Evolutionary conservation across 768 basidiomycete species (phyloP).

Genomic region (Calocybe cyanea): DNA sequence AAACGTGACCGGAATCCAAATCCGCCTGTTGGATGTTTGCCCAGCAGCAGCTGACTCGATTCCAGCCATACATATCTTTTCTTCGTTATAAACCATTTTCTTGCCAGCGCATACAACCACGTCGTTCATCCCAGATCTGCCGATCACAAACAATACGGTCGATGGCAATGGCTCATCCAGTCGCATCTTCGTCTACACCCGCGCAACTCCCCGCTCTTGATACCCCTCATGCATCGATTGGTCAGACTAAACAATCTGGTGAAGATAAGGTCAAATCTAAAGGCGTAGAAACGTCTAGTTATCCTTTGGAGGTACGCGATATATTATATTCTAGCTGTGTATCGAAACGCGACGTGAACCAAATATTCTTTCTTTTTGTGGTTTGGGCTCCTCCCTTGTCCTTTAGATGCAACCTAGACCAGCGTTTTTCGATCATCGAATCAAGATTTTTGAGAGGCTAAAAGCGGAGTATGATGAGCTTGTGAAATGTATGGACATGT

Average conservation of each 20-base stretch:
- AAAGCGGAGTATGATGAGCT: constrained; percentile 82
- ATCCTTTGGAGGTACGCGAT: constrained; percentile 62
- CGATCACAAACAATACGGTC: constrained; percentile 20
- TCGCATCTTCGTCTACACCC: constrained; percentile 53
- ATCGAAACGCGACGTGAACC: constrained; percentile 3
- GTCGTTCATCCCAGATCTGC: constrained; percentile 9
- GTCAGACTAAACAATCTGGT: constrained; percentile 27
- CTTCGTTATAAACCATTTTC: constrained; percentile 28
- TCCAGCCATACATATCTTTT: constrained; percentile 26
- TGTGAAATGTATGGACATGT: constrained; percentile 54
- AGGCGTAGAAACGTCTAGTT: constrained; percentile 33
- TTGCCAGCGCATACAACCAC: constrained; percentile 26
- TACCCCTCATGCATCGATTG: constrained; percentile 31
- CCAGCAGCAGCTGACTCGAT: constrained; percentile 27
- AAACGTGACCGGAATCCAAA: constrained; percentile 35
- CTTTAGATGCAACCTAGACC: constrained; percentile 78
- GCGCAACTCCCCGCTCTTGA: constrained; percentile 44
- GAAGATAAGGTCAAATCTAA: constrained; percentile 41
- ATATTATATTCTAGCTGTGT: not conserved
- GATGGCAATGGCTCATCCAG: constrained; percentile 50
- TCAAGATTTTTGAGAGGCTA: constrained; percentile 85
- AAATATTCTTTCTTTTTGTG: constrained; percentile 5
- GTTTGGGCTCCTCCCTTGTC: too few relatives aligned
- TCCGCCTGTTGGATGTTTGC: constrained; percentile 36
- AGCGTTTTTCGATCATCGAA: constrained; percentile 83